phyloP scores from a whole-genome alignment of 352 stramenopile species.

The Phytophthora citrophthora region DNA sequence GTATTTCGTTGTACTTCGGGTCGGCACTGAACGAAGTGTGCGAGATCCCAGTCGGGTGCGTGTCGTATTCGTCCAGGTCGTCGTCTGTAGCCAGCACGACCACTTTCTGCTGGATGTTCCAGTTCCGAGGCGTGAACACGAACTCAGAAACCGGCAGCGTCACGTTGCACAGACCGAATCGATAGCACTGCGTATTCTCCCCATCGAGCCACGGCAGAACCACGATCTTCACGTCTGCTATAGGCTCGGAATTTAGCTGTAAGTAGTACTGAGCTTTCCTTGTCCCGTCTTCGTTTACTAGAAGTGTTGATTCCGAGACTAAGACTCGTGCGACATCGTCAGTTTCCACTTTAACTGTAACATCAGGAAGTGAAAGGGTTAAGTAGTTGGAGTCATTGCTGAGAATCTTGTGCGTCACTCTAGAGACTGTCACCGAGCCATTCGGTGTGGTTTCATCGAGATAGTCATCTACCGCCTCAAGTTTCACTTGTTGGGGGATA shows the following conservation, averaged over 20 bases:
- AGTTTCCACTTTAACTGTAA: constrained; percentile 62
- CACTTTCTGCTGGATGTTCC: too few relatives aligned
- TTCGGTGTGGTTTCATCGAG: constrained; percentile 61
- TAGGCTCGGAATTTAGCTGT: constrained; percentile 16
- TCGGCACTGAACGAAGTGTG: too few relatives aligned
- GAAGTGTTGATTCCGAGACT: constrained; percentile 59
- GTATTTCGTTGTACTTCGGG: too few relatives aligned
- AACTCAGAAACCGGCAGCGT: too few relatives aligned
- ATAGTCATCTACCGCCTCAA: constrained; percentile 62
- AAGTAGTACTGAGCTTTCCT: constrained; percentile 55
- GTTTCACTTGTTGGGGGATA: constrained; percentile 52
- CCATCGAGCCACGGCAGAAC: too few relatives aligned
- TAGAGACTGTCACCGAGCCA: constrained; percentile 61
- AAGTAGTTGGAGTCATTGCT: constrained; percentile 76
- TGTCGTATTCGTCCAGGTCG: too few relatives aligned
- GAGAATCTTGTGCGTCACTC: constrained; percentile 65
- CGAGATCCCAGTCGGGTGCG: too few relatives aligned
- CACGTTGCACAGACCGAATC: too few relatives aligned
- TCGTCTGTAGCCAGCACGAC: too few relatives aligned
- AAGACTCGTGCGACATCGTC: constrained; percentile 66
- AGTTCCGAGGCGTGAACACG: too few relatives aligned
- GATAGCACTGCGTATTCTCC: too few relatives aligned
- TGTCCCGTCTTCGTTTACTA: constrained; percentile 64
- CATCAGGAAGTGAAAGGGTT: constrained; percentile 35
- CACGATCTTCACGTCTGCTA: too few relatives aligned